A percentile compares a stretch with the other conserved stretches of the same genome.
Conservation (phyloP, 129 eudicot species). For the Smallanthus sonchifolius region DNA sequence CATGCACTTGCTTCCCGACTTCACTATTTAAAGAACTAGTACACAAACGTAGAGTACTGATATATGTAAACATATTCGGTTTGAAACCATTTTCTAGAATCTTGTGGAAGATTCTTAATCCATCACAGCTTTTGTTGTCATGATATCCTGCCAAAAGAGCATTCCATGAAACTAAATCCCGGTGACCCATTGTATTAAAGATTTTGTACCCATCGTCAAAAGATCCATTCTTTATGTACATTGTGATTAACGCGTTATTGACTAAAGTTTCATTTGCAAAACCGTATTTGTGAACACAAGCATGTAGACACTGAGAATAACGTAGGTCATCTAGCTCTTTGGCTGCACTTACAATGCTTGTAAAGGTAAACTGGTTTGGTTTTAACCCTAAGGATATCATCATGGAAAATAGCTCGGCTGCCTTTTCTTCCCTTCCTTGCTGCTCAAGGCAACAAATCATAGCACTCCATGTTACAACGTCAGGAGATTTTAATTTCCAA, state of each 20-base stretch:
- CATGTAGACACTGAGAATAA: conserved; percentile 35
- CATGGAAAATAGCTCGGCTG: conserved; percentile 29
- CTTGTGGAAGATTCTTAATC: conserved; percentile 27
- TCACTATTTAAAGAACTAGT: conserved; percentile 22
- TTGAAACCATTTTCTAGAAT: conserved; percentile 40
- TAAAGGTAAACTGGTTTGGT: conserved; percentile 43
- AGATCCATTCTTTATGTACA: conserved; percentile 35
- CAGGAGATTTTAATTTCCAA: conserved; percentile 30
- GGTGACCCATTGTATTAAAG: conserved; percentile 23
- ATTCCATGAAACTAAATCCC: conserved; percentile 49
- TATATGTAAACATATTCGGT: conserved; percentile 37
- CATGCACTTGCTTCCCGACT: conserved; percentile 39
- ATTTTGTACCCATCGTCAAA: conserved; percentile 30
- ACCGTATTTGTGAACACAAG: conserved; percentile 41
- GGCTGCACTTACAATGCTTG: conserved; percentile 41
- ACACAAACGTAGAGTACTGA: conserved; percentile 39
- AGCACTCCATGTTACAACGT: conserved; percentile 43
- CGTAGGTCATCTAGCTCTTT: conserved; percentile 26
- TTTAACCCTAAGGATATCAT: conserved; percentile 32
- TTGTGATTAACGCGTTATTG: conserved; percentile 37
- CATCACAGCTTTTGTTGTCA: conserved; percentile 26
- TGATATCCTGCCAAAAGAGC: conserved; percentile 42
- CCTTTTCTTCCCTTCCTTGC: conserved; percentile 36
- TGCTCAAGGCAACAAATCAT: conserved; percentile 43
- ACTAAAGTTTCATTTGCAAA: conserved; percentile 33